phyloP scores from a whole-genome alignment of 2,329 filamentous ascomycete species.

The Penicillium sp. region DNA sequence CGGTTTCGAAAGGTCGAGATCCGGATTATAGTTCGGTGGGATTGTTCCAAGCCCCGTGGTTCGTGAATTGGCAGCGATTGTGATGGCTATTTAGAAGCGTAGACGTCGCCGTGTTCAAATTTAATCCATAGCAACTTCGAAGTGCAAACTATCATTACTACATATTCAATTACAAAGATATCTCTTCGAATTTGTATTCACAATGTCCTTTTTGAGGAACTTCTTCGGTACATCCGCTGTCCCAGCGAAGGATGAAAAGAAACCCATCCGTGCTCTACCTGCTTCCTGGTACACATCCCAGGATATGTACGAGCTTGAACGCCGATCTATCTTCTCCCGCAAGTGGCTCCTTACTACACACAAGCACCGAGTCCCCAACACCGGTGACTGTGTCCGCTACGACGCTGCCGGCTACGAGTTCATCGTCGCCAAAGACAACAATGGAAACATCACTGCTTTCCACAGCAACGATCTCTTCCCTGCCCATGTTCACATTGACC shows the following conservation, averaged over 20 bases:
- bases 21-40: constrained; percentile 12
- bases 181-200: constrained; percentile 3
- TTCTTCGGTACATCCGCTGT: constrained; percentile 29
- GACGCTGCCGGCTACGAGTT: constrained; percentile 57
- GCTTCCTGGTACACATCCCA: constrained; percentile 51
- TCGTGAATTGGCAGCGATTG: constrained; percentile 8
- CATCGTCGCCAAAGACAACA: constrained; percentile 51
- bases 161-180: neutral
- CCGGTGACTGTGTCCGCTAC: constrained; percentile 58
- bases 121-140: constrained; percentile 14
- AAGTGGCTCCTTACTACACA: constrained; percentile 48
- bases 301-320: constrained; percentile 56
- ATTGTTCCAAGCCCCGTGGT: constrained; percentile 9
- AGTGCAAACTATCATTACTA: constrained; percentile 4
- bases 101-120: constrained; percentile 7
- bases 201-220: constrained; percentile 32
- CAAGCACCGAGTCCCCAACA: constrained; percentile 48
- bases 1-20: constrained; percentile 15
- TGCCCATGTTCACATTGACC: constrained; percentile 56
- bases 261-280: constrained; percentile 48
- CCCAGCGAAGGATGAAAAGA: constrained; percentile 26
- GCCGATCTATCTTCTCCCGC: constrained; percentile 58
- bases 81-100: constrained; percentile 25
- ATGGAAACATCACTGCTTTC: constrained; percentile 54
- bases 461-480: constrained; percentile 53